Percentiles rank a stretch among this genome's conserved stretches.
These are phyloP conservation scores for Fremontodendron californicum DNA, from an alignment of 345 rosid species.

Conservation along the genomic window DNA sequence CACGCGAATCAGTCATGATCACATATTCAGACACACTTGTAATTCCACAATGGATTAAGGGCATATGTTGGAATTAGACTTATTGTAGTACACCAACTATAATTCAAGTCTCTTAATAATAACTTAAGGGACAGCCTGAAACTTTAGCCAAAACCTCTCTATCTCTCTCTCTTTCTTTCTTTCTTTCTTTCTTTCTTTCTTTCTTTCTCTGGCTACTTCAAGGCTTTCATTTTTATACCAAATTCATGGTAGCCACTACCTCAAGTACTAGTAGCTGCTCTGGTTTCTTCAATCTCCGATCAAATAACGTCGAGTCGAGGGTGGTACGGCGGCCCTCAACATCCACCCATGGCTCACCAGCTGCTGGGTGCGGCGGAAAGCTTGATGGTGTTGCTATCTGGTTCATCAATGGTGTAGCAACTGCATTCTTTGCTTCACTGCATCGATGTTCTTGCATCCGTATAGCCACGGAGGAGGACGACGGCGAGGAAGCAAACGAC, in stretches of 20 bases:
- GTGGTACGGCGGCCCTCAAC: constrained; percentile 26
- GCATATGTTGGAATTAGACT: background rate
- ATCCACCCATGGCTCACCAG: constrained; percentile 26
- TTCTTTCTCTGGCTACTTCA: background rate
- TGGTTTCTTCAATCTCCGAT: constrained; percentile 33
- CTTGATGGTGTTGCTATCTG: constrained; percentile 63
- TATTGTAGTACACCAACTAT: background rate
- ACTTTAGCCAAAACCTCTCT: background rate
- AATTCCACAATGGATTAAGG: constrained; percentile 2
- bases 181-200: too few relatives aligned
- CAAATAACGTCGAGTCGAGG: constrained; percentile 26
- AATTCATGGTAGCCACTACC: constrained; percentile 41
- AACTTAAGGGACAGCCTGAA: background rate
- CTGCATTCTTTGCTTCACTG: constrained; percentile 57
- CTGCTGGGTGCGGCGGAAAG: constrained; percentile 38
- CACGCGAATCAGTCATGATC: constrained; percentile 6
- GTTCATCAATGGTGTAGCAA: constrained; percentile 53
- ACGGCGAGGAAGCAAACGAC: constrained; percentile 46
- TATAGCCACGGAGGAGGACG: constrained; percentile 47
- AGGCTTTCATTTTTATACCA: constrained; percentile 6
- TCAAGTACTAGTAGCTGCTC: constrained; percentile 24
- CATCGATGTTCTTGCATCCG: constrained; percentile 64
- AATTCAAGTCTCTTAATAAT: background rate
- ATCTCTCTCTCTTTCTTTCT: background rate
- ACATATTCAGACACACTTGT: background rate